phyloP scores from a whole-genome alignment of 345 rosid genomes.

The Dipteronia sinensis region DNA sequence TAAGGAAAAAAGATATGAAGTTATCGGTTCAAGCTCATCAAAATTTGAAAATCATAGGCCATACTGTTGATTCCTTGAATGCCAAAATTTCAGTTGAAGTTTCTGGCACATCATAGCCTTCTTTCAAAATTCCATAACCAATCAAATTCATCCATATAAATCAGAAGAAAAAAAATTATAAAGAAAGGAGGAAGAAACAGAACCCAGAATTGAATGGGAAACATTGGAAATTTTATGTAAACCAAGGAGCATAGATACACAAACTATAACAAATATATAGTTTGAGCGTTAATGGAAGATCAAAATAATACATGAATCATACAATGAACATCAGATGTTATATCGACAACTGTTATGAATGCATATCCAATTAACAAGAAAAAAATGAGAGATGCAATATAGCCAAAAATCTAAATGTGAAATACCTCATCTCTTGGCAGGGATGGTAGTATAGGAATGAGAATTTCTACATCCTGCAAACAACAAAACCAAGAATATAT shows the following conservation, averaged over 20 bases:
- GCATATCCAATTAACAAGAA: neutral
- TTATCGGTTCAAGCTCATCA: too few relatives aligned
- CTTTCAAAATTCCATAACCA: neutral
- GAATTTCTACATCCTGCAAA: constrained; percentile 83
- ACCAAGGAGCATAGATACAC: too few relatives aligned
- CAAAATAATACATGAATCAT: neutral
- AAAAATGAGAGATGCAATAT: neutral
- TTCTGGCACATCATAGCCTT: neutral
- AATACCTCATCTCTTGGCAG: constrained; percentile 84
- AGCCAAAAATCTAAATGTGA: constrained; percentile 12
- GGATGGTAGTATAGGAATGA: constrained; percentile 84
- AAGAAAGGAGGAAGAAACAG: too few relatives aligned
- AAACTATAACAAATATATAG: neutral
- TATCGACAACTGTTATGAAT: neutral
- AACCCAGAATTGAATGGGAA: neutral
- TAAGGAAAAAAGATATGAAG: too few relatives aligned
- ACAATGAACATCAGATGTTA: neutral
- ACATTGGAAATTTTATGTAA: neutral
- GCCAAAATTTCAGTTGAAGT: neutral
- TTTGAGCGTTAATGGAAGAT: neutral
- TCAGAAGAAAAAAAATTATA: too few relatives aligned
- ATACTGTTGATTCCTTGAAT: neutral
- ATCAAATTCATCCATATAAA: neutral
- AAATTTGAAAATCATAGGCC: neutral
- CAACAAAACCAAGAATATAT: constrained; percentile 30